Evolutionary conservation across 2,329 filamentous ascomycete species (phyloP).

Genomic region (Madurella mycetomatis): DNA sequence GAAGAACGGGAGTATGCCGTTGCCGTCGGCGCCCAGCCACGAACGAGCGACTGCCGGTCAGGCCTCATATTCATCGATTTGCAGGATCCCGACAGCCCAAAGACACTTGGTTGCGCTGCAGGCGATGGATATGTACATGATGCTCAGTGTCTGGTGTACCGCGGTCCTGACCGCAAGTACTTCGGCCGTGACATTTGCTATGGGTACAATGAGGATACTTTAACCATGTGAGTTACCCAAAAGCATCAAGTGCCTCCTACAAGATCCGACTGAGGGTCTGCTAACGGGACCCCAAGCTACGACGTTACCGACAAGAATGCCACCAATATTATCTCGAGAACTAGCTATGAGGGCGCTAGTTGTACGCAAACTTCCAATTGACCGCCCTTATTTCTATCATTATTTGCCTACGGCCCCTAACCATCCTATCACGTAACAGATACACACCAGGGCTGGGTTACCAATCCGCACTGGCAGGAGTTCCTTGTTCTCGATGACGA

Average conservation of each 20-base stretch:
- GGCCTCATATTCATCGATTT: conserved; percentile 56
- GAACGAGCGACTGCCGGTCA: conserved; percentile 32
- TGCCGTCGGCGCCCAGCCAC: conserved; percentile 41
- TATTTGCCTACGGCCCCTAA: neutral
- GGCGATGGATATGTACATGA: conserved; percentile 58
- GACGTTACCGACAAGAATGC: conserved; percentile 48
- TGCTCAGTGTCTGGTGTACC: conserved; percentile 54
- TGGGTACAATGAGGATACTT: conserved; percentile 49
- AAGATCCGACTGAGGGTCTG: neutral
- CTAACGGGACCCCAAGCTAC: conserved; percentile 31
- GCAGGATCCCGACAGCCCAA: conserved; percentile 49
- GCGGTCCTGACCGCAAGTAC: conserved; percentile 45
- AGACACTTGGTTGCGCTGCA: conserved; percentile 48
- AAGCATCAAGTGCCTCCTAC: no score
- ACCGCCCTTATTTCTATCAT: neutral
- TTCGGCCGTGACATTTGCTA: conserved; percentile 48
- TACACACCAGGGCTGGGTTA: conserved; percentile 54
- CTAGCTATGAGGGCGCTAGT: conserved; percentile 44
- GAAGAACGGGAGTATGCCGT: conserved; percentile 46
- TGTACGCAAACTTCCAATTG: neutral
- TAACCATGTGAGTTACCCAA: conserved; percentile 37
- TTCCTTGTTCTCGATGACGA: conserved; percentile 49
- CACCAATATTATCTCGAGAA: conserved; percentile 46
- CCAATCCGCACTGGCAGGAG: conserved; percentile 41
- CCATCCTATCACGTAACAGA: conserved; percentile 34